Base-by-base conservation (phyloP, 1,284 basidiomycete species). In the Cryptococcus sp. region DNA sequence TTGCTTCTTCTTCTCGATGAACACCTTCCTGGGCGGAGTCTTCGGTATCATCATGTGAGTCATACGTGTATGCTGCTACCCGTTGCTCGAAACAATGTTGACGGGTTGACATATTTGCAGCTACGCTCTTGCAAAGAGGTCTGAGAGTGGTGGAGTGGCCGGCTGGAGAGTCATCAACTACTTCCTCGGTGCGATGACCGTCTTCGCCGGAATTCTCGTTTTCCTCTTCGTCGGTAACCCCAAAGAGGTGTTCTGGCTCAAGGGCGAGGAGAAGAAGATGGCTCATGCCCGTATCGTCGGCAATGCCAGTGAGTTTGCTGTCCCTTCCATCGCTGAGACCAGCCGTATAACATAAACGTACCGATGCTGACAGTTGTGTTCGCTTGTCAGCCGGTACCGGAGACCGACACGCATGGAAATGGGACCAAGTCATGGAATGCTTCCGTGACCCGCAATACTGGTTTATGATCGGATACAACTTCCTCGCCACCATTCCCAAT, bases 151-250 rank as follows among this genome's bases (percentile, higher is more conserved):
- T 37, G 56, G 54, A 3, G 47, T 64, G 5, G 59, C 62, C 17
- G 68, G 58, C 0, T 69, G 69, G 69, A 55, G 68, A 17, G 65
- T 63, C 11, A 72, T 72, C 64, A 68, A 68, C 58, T 64, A 65
- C 40, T 72, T 72, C 63, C 65, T 72, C 19, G 69, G 69, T 17
- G 61, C 55, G 6, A 20, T 61, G 10, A 72, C 69, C 23, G 61
- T 56, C 41, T 22, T 63, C 23, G 58, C 56, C 37, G 68, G 66
- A 41, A 52, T 68, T 22, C 52, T 72, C 43, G 58, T 67, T 23
- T 54, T 67, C 50, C 43, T 69, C 45, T 66, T 72, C 29, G 43
- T 67, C 37, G 70, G 70, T 39, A 69, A 63, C 0, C 70, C 70
- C 2, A 54, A 61, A 23, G 65, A 69, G 49, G 68, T 72, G 11